phyloP scores from a whole-genome alignment of 2,329 filamentous ascomycete species.

The Cercospora beticola region DNA sequence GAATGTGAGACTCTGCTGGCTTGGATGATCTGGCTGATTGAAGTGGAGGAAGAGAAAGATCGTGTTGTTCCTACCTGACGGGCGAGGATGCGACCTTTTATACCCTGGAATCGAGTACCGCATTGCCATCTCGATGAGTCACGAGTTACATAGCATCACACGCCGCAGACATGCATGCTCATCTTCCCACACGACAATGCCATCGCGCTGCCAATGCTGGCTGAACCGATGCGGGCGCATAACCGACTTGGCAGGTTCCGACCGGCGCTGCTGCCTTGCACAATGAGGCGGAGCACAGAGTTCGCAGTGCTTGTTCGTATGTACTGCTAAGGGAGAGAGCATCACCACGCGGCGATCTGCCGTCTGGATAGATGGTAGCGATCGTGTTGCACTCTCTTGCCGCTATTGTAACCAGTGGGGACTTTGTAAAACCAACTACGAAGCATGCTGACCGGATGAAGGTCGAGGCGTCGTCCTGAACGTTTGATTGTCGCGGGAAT shows the following conservation, averaged over 20 bases:
- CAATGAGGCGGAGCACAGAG: too few species aligned
- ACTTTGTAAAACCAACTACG: too few species aligned
- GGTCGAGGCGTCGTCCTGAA: too few species aligned
- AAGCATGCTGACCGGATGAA: too few species aligned
- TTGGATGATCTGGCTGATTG: not conserved
- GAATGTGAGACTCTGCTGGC: not conserved
- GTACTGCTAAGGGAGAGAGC: too few species aligned
- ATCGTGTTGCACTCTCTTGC: too few species aligned
- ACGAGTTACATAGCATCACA: not conserved
- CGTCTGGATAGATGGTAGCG: too few species aligned
- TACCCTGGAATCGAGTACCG: not conserved
- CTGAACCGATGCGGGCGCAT: not conserved
- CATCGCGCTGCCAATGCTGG: not conserved
- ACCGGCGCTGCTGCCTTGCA: too few species aligned
- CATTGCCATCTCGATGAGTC: not conserved
- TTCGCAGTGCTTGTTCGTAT: too few species aligned
- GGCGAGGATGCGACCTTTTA: not conserved
- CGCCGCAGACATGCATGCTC: not conserved
- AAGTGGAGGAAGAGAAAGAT: not conserved
- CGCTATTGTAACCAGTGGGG: too few species aligned
- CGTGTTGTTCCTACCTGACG: not conserved
- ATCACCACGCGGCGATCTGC: too few species aligned
- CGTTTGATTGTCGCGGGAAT: too few species aligned
- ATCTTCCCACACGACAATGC: not conserved
- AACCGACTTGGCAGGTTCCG: not conserved